Conservation (phyloP, 148 eudicot species). For the Vaccinium myrtillus region DNA sequence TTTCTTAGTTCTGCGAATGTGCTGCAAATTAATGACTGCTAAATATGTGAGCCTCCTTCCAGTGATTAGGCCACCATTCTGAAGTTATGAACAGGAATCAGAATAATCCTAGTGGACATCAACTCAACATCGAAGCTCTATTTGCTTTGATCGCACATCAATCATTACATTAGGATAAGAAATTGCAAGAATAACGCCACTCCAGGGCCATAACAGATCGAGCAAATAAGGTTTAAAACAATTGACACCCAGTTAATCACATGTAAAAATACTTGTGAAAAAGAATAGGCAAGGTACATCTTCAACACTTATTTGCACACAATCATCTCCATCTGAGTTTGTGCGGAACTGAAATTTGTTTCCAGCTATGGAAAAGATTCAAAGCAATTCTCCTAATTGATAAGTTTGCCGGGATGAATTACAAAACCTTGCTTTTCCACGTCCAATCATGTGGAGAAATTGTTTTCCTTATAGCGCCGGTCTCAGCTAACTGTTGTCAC, state of each 20-base stretch:
- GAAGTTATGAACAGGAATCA: too few relatives aligned
- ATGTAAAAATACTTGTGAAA: slow-evolving; percentile 2
- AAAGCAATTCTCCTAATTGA: slow-evolving; percentile 15
- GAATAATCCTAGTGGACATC: not conserved
- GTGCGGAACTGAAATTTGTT: not conserved
- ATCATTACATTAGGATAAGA: not conserved
- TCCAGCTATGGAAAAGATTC: not conserved
- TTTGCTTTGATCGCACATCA: not conserved
- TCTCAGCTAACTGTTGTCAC: slow-evolving; percentile 41
- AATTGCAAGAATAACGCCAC: not conserved
- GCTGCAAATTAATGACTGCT: too few relatives aligned
- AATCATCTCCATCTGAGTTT: not conserved
- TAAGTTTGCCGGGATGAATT: slow-evolving; percentile 24
- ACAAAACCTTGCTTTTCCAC: slow-evolving; percentile 30
- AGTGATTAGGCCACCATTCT: too few relatives aligned
- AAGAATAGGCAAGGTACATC: slow-evolving; percentile 5
- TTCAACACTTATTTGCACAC: slow-evolving; percentile 15
- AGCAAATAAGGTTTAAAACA: not conserved
- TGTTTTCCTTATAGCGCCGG: slow-evolving; percentile 16
- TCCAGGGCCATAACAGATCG: not conserved
- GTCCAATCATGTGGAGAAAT: slow-evolving; percentile 25
- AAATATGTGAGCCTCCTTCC: too few relatives aligned
- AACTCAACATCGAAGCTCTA: not conserved
- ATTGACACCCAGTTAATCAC: not conserved
- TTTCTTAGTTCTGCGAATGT: too few relatives aligned